Evolutionary conservation across 2,329 filamentous ascomycete genomes (phyloP).

Genomic region (Moelleriella libera): DNA sequence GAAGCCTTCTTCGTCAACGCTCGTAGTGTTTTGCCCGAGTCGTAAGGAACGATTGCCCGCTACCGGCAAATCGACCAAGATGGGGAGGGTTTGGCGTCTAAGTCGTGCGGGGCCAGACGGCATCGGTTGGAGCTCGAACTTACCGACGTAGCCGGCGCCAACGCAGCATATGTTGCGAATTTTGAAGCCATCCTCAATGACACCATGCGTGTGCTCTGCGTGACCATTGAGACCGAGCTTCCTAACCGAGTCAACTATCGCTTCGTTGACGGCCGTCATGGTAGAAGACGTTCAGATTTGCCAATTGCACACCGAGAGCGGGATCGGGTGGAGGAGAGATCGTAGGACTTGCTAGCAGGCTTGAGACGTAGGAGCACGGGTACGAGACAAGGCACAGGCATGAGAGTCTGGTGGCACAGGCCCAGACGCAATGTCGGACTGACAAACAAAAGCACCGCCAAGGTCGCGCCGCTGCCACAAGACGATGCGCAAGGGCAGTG

Average conservation of each 20-base stretch:
- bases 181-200: constrained; percentile 12
- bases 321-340: too few species aligned
- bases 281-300: background rate
- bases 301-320: background rate
- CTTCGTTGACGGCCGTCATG: constrained; percentile 11
- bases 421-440: too few species aligned
- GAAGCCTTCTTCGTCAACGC: too few species aligned
- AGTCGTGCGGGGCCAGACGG: background rate
- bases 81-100: background rate
- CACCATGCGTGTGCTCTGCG: constrained; percentile 14
- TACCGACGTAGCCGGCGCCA: constrained; percentile 64
- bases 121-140: constrained; percentile 13
- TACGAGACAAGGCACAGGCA: too few species aligned
- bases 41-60: background rate
- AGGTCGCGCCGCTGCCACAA: background rate
- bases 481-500: background rate
- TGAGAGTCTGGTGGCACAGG: too few species aligned
- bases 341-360: too few species aligned
- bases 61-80: background rate
- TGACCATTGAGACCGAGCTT: constrained; percentile 19
- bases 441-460: background rate
- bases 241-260: constrained; percentile 15
- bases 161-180: constrained; percentile 56
- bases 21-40: background rate
- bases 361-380: too few species aligned